Evolutionary conservation across 192 early-diverging fungal genomes (phyloP).

Genomic region (Geosiphon pyriformis): DNA sequence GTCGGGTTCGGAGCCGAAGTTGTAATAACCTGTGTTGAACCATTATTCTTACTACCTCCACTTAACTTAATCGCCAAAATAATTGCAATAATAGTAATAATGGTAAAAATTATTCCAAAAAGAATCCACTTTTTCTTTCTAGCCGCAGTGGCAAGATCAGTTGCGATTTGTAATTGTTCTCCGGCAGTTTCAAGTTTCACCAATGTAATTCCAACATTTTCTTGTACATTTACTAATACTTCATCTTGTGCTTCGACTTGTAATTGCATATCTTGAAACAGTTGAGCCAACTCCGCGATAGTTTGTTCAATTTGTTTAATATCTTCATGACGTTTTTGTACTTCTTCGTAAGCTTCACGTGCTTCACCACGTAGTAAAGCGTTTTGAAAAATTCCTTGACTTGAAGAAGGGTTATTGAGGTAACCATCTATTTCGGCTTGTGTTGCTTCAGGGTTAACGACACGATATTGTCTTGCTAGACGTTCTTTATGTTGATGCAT

Average conservation of each 20-base stretch:
- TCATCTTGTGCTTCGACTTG: conserved; percentile 73
- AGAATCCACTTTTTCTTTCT: conserved; percentile 57
- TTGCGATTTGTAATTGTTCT: conserved; percentile 55
- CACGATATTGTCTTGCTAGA: conserved; percentile 74
- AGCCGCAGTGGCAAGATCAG: conserved; percentile 34
- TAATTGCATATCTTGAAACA: conserved; percentile 86
- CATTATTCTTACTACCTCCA: neutral
- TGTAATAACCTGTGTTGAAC: too few species aligned
- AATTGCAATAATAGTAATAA: conserved; percentile 41
- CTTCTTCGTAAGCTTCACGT: conserved; percentile 64
- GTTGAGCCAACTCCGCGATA: conserved; percentile 82
- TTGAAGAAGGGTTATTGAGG: conserved; percentile 46
- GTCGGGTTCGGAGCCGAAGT: too few species aligned
- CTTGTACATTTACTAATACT: conserved; percentile 65
- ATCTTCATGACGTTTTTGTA: conserved; percentile 79
- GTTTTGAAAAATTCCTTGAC: conserved; percentile 27
- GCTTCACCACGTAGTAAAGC: conserved; percentile 70
- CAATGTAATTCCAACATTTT: conserved; percentile 54
- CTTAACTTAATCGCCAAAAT: conserved; percentile 23
- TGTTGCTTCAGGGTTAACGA: conserved; percentile 80
- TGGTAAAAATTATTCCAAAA: conserved; percentile 37
- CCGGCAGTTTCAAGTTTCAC: conserved; percentile 59
- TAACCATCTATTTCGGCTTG: conserved; percentile 69
- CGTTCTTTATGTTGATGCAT: conserved; percentile 77
- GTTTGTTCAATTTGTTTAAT: conserved; percentile 83